Evolutionary conservation across 257 asterid species (phyloP), one percentile per base, ranked within the genome.

Genomic region (Catharanthus roseus): DNA sequence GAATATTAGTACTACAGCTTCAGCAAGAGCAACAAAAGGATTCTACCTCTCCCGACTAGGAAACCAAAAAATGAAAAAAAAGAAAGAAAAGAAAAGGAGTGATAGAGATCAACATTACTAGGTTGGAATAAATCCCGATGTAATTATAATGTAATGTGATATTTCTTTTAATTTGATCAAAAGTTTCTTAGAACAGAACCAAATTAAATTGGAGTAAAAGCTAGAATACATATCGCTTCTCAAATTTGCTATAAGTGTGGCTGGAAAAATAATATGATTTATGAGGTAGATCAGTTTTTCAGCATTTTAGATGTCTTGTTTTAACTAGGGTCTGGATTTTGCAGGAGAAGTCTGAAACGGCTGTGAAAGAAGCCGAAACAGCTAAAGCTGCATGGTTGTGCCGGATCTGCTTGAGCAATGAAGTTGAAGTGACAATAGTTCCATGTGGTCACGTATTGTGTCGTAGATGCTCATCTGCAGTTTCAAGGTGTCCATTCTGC

Each of bases 391-490:
- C 98, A 62, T 93, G 98, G 98, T 79, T 86, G 10, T 93, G 98
- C 76, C 83, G 98, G 77, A 90, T 93, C 42, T 93, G 98, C 77
- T 86, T 93, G 79, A 87, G 71, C 68, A 88, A 80, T 78, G 98
- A 93, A 83, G 89, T 93, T 7, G 96, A 93, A 38, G 86, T 90
- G 56, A 84, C 91, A 26, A 74, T 93, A 66, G 82, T 93, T 72
- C 97, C 97, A 24, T 93, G 98, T 60, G 98, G 98, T 61, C 98
- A 93, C 80, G 96, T 93, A 29, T 75, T 93, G 71, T 93, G 98
- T 58, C 86, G 89, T 50, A 82, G 93, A 78, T 93, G 98, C 85
- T 87, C 97, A 24, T 84, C 96, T 68, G 98, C 95, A 44, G 98
- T 90, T 80, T 87, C 97, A 7, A 83, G 91, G 83, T 93, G 98